Evolutionary conservation across 2,329 filamentous ascomycete species (phyloP), one percentile per base, ranked within the genome.

Genomic region (Ophiostoma sp.): DNA sequence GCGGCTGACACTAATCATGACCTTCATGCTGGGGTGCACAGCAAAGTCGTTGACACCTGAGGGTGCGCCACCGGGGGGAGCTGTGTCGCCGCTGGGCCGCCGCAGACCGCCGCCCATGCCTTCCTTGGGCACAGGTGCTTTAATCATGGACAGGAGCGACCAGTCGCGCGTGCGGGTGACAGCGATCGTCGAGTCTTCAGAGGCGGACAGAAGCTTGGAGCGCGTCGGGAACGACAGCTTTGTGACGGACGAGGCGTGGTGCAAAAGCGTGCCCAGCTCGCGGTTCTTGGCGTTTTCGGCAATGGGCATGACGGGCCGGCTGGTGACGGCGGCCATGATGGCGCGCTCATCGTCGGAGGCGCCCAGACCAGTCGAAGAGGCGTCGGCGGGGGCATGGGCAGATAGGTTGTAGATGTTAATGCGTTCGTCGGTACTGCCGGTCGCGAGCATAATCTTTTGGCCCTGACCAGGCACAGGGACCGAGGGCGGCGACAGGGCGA

Each of bases 361-460:
- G 28, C 55, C 36, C 22, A 25, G 45, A 66, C 69, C 84, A 80
- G n/a, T n/a, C n/a, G n/a, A n/a, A n/a, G 84, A 57, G 19, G 45
- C 89, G 76, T 83, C 83, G 78, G 75, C 87, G 74, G 87, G 90
- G 71, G 89, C 89, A 77, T 90, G 89, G 33, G 87, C 90, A 15
- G 95, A 97, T 72, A 99, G 85, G 75, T 91, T 94, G 86, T 97
- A 99, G 72, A 99, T 87, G 80, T 99, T 98, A 84, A 99, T 93
- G 75, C 94, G 90, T 83, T 98, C 94, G 82, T 99, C 96, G 31
- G 93, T 97, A 81, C 93, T 92, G 77, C 96, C 96, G 11, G 93
- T 97, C 15, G 96, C 96, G 68, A 99, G 89, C 77, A 96, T 91
- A 69, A 97, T 88, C 80, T 96, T 97, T 80, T 93, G 92, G n/a